phyloP scores from a whole-genome alignment of 495 filamentous ascomycete genomes.

The Choiromyces venosus region DNA sequence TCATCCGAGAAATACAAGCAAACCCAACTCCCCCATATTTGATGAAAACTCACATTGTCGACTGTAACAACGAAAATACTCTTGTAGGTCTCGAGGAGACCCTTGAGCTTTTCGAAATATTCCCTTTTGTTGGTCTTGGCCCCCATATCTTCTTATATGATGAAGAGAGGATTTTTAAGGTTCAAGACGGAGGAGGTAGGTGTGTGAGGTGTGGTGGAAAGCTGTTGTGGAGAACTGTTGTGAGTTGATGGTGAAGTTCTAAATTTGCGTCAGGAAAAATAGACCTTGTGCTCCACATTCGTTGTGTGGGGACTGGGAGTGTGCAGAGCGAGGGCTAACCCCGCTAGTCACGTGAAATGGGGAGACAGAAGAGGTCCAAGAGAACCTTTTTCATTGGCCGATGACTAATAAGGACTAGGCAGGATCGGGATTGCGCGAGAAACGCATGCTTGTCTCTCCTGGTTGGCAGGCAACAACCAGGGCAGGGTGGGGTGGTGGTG shows the following conservation, averaged over 20 bases:
- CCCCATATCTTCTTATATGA: slow-evolving; percentile 95
- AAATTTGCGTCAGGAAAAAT: neutral
- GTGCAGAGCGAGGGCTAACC: neutral
- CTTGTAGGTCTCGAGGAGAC: slow-evolving; percentile 81
- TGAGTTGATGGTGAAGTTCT: neutral
- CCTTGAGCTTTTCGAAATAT: slow-evolving; percentile 99
- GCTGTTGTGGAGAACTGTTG: neutral
- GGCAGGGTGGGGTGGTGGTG: neutral
- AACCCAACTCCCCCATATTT: neutral
- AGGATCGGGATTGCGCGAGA: neutral
- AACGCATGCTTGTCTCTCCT: neutral
- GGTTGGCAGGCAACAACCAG: neutral
- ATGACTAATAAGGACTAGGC: neutral
- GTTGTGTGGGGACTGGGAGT: neutral
- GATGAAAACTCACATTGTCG: slow-evolving; percentile 64
- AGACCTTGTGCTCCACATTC: neutral
- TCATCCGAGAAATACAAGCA: slow-evolving; percentile 15
- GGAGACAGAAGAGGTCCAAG: neutral
- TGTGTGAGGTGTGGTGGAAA: neutral
- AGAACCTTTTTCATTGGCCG: neutral
- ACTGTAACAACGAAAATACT: slow-evolving; percentile 95
- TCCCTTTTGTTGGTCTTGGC: slow-evolving; percentile 93
- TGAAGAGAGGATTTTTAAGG: slow-evolving; percentile 99
- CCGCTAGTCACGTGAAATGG: neutral
- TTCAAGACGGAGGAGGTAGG: slow-evolving; percentile 27